Evolutionary conservation across 495 filamentous ascomycete genomes (phyloP), one percentile per base, ranked within the genome.

Genomic region (Oidiodendron maius): DNA sequence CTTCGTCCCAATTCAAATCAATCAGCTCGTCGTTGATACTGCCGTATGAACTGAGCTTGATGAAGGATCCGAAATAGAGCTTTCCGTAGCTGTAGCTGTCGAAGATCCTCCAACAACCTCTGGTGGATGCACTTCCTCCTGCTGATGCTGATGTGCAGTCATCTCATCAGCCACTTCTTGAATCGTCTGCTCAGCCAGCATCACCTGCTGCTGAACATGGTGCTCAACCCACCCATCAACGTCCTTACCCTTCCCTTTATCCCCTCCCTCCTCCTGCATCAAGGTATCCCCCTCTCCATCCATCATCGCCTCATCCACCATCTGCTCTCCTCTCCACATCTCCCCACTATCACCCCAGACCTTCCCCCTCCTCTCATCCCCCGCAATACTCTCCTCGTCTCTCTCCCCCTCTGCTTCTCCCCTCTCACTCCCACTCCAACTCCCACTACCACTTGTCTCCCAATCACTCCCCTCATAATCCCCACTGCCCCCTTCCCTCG

Each of bases 331-430:
- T 36, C 8, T n/a, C 11, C 6, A 12, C 34, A 48, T 10, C 26
- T 38, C 16, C 4, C 10, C 17, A 3, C 3, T 13, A 24, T 24
- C 18, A 15, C 16, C 45, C 22, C 21, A 13, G 4, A 16, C 15
- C 18, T 6, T 20, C 36, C 26, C 24, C 26, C 12, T 24, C 17
- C 43, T 30, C 16, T 38, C n/a, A 9, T 16, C 37, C 9, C 23
- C 26, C 23, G 26, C 26, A 30, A 30, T 30, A 34, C 63, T 49
- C 61, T 62, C 57, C 56, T 61, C 51, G 61, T 76, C 66, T 51
- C 55, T 18, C 16, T 53, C 40, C 53, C 54, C 20, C 17, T 30
- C 48, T 55, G 59, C 32, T 49, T 38, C 1, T 12, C 22, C 39
- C 20, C 21, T 18, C 56, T 53, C n/a, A 35, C 28, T 32, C 47